Evolutionary conservation across 768 basidiomycete genomes (phyloP).

Genomic region (Leccinum ochraceum): DNA sequence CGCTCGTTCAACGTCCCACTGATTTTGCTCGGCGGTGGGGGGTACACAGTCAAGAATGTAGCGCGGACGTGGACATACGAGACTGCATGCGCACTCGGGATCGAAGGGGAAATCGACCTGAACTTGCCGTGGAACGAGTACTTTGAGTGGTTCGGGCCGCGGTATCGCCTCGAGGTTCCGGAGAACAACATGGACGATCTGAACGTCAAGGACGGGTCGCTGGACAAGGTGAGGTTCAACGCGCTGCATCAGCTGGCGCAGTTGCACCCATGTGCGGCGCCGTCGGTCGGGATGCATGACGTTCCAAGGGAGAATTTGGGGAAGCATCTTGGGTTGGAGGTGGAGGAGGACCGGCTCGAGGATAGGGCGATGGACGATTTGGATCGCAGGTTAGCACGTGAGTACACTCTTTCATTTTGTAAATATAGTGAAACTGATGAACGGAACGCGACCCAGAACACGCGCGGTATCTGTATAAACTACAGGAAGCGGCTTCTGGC

Average conservation of each 20-base stretch:
- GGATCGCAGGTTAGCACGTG: constrained; percentile 72
- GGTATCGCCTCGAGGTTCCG: constrained; percentile 89
- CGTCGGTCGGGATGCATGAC: constrained; percentile 84
- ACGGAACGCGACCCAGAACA: constrained; percentile 51
- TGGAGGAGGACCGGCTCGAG: constrained; percentile 41
- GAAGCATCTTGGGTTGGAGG: constrained; percentile 58
- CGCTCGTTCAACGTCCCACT: constrained; percentile 81
- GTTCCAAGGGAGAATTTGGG: constrained; percentile 73
- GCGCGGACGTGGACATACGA: constrained; percentile 96
- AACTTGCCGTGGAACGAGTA: constrained; percentile 87
- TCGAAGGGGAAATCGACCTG: constrained; percentile 73
- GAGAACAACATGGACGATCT: constrained; percentile 94
- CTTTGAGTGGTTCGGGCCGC: constrained; percentile 97
- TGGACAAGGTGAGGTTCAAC: constrained; percentile 76
- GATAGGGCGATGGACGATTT: constrained; percentile 52
- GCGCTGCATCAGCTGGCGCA: constrained; percentile 57
- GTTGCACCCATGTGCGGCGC: constrained; percentile 58
- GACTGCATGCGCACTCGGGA: constrained; percentile 91
- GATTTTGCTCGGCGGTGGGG: constrained; percentile 92
- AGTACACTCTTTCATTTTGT: constrained; percentile 28
- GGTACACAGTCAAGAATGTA: constrained; percentile 91
- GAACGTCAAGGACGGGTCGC: constrained; percentile 76
- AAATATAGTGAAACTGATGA: background rate
- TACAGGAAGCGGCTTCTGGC: constrained; percentile 49
- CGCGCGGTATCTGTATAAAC: constrained; percentile 60